Base-by-base conservation (phyloP, 2,329 filamentous ascomycete genomes). In the Madurella fahalii region DNA sequence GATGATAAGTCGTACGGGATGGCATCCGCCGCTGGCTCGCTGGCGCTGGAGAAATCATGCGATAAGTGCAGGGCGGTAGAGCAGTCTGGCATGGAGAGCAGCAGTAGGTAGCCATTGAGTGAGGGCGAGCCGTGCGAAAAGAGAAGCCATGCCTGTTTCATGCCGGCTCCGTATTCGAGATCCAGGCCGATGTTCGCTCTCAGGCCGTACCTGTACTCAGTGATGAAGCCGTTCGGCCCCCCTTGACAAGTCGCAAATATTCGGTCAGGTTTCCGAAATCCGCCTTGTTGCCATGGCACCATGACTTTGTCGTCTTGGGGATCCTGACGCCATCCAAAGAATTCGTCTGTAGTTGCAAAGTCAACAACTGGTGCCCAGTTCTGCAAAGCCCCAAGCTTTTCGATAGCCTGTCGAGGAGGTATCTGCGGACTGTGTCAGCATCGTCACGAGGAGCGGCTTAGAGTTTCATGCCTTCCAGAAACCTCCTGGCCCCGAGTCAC, bases 401-500 rank as follows among this genome's bases (percentile, higher is more conserved):
- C 71, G 47, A 72, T 78, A 25, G 77, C 69, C 57, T 80, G 71
- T 60, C 83, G 79, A 50, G 85, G 78, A 54, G 78, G 70, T 44
- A 83, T 72, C 74, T 85, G 54, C 9, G 25, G 45, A 34, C 15
- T 18, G 32, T 5, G 42, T 62, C 43, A 61, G 60, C 30, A 43
- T n/a, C 5, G 37, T 2, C n/a, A 4, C 39, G 30, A 30, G 31
- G 44, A 11, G 5, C 16, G 11, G 2, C 12, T 13, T 12, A 32
- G 20, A 20, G 5, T 34, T 15, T 20, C 34, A 12, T 32, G 89
- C 84, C 70, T 84, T 83, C 74, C 87, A 93, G 5, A 94, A 77
- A 1, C 86, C 84, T 7, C 92, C 92, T 57, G 86, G 82, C 9
- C 90, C 88, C 50, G 86, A 87, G 60, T 89, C 85, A 0, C 93